phyloP scores from a whole-genome alignment of 2,329 filamentous ascomycete genomes.

The Aureobasidium sp. region DNA sequence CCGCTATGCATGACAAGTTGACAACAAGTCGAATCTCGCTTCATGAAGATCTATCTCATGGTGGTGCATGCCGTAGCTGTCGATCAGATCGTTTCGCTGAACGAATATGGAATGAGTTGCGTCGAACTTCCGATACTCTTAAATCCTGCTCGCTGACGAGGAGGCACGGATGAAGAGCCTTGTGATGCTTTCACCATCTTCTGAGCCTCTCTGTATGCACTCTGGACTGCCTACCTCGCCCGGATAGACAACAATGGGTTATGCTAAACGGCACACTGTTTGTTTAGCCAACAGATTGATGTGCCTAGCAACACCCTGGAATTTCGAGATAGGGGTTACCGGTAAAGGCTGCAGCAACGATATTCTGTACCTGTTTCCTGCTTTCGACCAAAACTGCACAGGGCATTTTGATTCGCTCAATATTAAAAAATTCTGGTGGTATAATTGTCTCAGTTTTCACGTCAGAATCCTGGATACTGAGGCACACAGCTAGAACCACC shows the following conservation, averaged over 20 bases:
- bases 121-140: neutral
- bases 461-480: neutral
- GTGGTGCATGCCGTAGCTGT: neutral
- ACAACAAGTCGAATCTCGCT: neutral
- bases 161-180: neutral
- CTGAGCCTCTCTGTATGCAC: neutral
- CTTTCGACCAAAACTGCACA: neutral
- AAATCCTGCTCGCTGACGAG: neutral
- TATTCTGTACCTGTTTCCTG: neutral
- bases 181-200: neutral
- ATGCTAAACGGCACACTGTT: neutral
- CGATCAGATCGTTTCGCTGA: neutral
- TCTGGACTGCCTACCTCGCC: neutral
- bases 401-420: neutral
- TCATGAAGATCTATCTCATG: neutral
- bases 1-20: neutral
- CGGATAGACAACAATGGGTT: neutral
- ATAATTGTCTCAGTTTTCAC: neutral
- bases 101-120: neutral
- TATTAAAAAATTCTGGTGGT: neutral
- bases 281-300: neutral
- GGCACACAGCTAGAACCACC: neutral
- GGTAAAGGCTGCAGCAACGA: neutral
- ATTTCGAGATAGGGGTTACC: neutral
- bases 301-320: neutral